Conservation (phyloP, 2,329 filamentous ascomycete genomes). For the Diplodia seriata region DNA sequence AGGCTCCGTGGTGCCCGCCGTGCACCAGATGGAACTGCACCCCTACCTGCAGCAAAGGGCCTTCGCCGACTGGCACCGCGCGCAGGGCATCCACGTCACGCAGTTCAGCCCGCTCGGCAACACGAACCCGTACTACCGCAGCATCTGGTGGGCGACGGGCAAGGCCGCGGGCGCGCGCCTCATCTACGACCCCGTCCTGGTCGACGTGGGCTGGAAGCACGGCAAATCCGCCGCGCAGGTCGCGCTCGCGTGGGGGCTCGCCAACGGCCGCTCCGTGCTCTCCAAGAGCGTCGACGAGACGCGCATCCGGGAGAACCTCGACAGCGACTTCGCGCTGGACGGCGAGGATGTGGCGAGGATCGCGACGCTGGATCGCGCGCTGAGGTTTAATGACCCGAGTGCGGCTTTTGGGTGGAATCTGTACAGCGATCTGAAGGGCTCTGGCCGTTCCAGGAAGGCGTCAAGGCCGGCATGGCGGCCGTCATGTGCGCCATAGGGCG, state of each 20-base stretch:
- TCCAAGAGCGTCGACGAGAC: not conserved
- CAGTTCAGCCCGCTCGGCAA: not conserved
- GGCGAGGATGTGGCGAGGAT: not conserved
- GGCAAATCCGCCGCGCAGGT: not conserved
- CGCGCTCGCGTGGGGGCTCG: not conserved
- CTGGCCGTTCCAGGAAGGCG: constrained; percentile 42
- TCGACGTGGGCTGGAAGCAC: not conserved
- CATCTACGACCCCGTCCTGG: not conserved
- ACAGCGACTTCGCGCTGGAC: not conserved
- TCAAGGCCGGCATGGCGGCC: constrained; percentile 40
- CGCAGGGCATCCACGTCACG: not conserved
- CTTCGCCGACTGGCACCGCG: not conserved
- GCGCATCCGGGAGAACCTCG: not conserved
- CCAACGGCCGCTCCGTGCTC: not conserved
- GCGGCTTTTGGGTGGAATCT: not conserved
- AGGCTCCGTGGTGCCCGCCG: too few relatives aligned
- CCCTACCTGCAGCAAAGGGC: not conserved
- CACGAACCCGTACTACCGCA: not conserved
- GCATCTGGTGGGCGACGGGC: not conserved
- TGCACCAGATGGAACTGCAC: not conserved
- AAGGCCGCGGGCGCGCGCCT: not conserved
- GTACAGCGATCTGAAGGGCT: constrained; percentile 27
- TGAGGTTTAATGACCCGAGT: not conserved
- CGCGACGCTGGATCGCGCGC: not conserved
- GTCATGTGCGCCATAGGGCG: constrained; percentile 44